Evolutionary conservation across 2,329 filamentous ascomycete species (phyloP).

Genomic region (Ophiognomonia clavigignenti-juglandacearum): DNA sequence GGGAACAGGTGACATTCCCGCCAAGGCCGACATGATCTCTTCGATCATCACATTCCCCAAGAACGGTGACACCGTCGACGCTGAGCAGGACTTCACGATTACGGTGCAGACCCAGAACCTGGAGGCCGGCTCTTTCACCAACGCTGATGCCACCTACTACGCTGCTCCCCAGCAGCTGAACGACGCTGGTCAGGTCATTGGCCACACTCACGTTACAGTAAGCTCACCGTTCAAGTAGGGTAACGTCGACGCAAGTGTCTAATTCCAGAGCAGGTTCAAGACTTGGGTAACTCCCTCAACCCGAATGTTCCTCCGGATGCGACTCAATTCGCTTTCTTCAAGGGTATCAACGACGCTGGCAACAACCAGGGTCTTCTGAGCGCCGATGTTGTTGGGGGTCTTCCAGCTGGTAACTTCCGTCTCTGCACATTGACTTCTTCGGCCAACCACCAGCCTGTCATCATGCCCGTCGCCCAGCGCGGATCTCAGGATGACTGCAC

Average conservation of each 20-base stretch:
- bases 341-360: constrained; percentile 29
- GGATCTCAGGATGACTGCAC: constrained; percentile 36
- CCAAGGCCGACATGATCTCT: constrained; percentile 51
- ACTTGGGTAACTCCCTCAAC: constrained; percentile 47
- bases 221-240: too few relatives aligned
- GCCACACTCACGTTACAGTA: constrained; percentile 58
- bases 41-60: constrained; percentile 48
- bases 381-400: constrained; percentile 27
- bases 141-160: constrained; percentile 54
- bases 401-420: constrained; percentile 33
- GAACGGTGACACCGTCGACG: constrained; percentile 42
- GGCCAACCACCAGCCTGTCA: constrained; percentile 33
- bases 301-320: constrained; percentile 49
- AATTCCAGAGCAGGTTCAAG: too few relatives aligned
- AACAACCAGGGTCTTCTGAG: constrained; percentile 28
- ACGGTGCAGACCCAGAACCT: constrained; percentile 48
- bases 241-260: too few relatives aligned
- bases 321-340: constrained; percentile 35
- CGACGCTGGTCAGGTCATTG: constrained; percentile 45
- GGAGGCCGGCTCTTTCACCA: constrained; percentile 54
- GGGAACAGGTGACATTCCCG: constrained; percentile 58
- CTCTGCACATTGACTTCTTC: constrained; percentile 33
- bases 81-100: constrained; percentile 47
- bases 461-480: constrained; percentile 34
- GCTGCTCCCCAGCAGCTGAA: constrained; percentile 51